Evolutionary conservation across 805 yeast species (phyloP), one percentile per base, ranked within the genome.

Genomic region (Yueomyces sp.): DNA sequence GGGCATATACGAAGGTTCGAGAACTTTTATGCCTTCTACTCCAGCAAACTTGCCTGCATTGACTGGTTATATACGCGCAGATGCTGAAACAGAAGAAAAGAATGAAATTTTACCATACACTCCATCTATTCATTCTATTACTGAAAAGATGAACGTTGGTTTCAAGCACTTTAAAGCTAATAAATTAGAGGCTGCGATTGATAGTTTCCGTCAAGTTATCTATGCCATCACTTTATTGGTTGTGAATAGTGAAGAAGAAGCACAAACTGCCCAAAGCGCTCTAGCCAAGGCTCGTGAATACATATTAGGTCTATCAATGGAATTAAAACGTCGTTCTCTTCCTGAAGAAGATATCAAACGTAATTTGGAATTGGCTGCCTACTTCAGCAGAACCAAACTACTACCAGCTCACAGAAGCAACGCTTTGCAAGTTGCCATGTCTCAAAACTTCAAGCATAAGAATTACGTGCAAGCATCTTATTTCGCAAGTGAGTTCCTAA

Each of bases 391-490:
- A 58, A 81, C 88, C 29, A 76, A 82, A 50, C 73, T 92, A 53
- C 85, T 82, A 50, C 79, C 84, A 34, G 81, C 82, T 5, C 98
- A 92, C 64, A 76, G 82, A 47, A 76, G 81, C 43, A 81, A 86
- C 57, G 95, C 97, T 9, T 71, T 87, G 54, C 94, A 86, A 62
- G 95, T 87, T 45, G 98, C 99, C 37, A 84, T 90, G 92, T 79
- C 83, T 39, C 94, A 85, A 68, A 77, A 92, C 37, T 87, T 85
- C 73, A 85, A 83, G 60, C 72, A 81, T 60, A 87, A 88, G 63
- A 90, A 92, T 66, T 92, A 67, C 66, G 81, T 88, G 3, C 76
- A 82, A 47, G 96, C 98, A 1, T 77, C 95, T 5, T 79, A 78
- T 57, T 92, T 92, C 70, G 97, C 98, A 0, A 70, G 74, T 27